Evolutionary conservation across 352 stramenopile species (phyloP).

Genomic region (Phytophthora palmivora): DNA sequence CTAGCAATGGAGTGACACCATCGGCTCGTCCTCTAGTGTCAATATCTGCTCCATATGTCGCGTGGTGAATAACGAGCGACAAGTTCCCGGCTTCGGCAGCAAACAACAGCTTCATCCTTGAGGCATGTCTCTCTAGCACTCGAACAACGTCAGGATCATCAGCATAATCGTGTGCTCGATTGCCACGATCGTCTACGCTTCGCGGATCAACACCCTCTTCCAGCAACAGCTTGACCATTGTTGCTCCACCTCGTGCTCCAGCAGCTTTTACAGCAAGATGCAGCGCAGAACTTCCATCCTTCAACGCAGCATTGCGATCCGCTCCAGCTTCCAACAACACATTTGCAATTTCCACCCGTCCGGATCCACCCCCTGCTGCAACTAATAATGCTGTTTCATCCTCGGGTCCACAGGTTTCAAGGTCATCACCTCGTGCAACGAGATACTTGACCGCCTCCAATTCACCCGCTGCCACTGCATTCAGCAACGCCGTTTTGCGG

Average conservation of each 20-base stretch:
- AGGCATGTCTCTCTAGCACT: constrained; percentile 15
- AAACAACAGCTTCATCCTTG: constrained; percentile 24
- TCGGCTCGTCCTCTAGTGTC: constrained; percentile 22
- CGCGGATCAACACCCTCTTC: constrained; percentile 26
- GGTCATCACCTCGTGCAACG: constrained; percentile 7
- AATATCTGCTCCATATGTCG: constrained; percentile 17
- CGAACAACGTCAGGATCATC: constrained; percentile 23
- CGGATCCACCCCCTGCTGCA: constrained; percentile 15
- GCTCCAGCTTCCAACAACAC: constrained; percentile 19
- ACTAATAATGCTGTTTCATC: constrained; percentile 30
- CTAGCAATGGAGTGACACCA: constrained; percentile 25
- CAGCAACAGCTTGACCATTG: constrained; percentile 24
- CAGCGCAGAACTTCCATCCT: constrained; percentile 26
- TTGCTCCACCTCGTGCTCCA: constrained; percentile 21
- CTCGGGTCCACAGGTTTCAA: constrained; percentile 24
- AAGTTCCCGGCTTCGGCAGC: constrained; percentile 26
- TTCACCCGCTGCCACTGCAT: constrained; percentile 13
- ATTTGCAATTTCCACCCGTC: constrained; percentile 18
- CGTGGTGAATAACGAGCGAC: constrained; percentile 24
- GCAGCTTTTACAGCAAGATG: constrained; percentile 33
- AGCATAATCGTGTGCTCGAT: constrained; percentile 27
- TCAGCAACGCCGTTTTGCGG: constrained; percentile 24
- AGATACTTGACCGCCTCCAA: constrained; percentile 25
- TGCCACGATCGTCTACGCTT: constrained; percentile 20
- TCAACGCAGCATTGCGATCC: constrained; percentile 19